These are phyloP conservation scores for Luzula sylvatica DNA, from an alignment of 176 grass and related monocot species.

Conservation along the genomic window DNA sequence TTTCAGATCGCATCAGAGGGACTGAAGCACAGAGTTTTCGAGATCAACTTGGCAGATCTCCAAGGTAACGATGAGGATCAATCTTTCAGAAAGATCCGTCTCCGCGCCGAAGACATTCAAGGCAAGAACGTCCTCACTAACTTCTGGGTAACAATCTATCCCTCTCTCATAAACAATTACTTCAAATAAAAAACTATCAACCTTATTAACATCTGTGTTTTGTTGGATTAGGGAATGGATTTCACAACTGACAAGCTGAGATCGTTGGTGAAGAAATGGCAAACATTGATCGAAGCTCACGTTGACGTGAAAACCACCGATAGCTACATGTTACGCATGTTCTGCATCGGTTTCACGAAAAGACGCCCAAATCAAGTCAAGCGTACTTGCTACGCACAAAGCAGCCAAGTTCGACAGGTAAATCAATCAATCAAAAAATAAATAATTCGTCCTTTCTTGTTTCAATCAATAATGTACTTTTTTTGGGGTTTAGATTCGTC, in stretches of 20 bases:
- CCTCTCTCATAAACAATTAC: not conserved
- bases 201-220: not conserved
- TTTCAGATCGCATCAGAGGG: constrained; percentile 69
- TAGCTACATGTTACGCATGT: constrained; percentile 49
- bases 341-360: constrained; percentile 76
- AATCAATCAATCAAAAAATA: not conserved
- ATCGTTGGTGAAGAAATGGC: constrained; percentile 68
- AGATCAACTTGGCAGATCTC: constrained; percentile 60
- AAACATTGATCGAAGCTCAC: constrained; percentile 64
- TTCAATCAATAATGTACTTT: not conserved
- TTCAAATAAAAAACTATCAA: not conserved
- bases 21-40: constrained; percentile 76
- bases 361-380: constrained; percentile 66
- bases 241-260: constrained; percentile 63
- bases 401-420: constrained; percentile 74
- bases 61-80: constrained; percentile 63
- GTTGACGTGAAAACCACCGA: constrained; percentile 75
- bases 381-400: constrained; percentile 70
- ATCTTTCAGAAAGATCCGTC: constrained; percentile 62
- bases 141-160: constrained; percentile 42
- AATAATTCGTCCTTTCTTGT: not conserved
- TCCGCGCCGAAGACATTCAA: constrained; percentile 64
- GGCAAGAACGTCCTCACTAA: constrained; percentile 73
- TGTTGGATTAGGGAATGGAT: constrained; percentile 38
- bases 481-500: constrained; percentile 35